phyloP scores from a whole-genome alignment of 2,329 filamentous ascomycete species.

The Exserohilum rostratum region DNA sequence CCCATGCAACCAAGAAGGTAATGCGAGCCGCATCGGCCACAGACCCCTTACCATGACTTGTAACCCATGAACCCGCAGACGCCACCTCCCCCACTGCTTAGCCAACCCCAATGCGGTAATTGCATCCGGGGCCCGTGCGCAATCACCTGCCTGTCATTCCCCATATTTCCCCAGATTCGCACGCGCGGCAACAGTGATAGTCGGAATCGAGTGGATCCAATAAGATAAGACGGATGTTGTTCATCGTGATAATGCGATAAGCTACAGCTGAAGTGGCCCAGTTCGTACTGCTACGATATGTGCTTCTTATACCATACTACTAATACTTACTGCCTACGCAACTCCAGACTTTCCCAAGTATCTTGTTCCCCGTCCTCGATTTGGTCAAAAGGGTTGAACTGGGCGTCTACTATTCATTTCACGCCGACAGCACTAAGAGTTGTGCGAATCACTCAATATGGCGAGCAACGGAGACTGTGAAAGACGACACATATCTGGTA shows the following conservation, averaged over 20 bases:
- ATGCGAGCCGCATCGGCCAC: background rate
- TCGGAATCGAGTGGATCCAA: background rate
- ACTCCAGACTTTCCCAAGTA: background rate
- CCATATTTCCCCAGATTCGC: background rate
- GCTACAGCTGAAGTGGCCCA: background rate
- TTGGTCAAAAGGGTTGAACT: background rate
- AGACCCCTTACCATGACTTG: background rate
- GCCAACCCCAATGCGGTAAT: background rate
- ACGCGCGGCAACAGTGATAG: background rate
- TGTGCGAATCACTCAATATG: background rate
- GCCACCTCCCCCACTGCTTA: background rate
- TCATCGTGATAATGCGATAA: background rate
- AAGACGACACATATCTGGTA: background rate
- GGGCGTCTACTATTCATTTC: background rate
- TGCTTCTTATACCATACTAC: background rate
- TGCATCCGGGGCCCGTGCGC: background rate
- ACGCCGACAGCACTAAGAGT: background rate
- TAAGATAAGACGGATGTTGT: background rate
- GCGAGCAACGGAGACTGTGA: background rate
- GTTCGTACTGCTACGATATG: background rate
- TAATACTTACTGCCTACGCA: background rate
- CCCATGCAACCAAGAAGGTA: background rate
- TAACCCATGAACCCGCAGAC: background rate
- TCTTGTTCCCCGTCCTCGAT: background rate
- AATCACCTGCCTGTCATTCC: background rate